Evolutionary conservation across 805 yeast genomes (phyloP), one percentile per base, ranked within the genome.

Genomic region (Debaryomyces maramus): DNA sequence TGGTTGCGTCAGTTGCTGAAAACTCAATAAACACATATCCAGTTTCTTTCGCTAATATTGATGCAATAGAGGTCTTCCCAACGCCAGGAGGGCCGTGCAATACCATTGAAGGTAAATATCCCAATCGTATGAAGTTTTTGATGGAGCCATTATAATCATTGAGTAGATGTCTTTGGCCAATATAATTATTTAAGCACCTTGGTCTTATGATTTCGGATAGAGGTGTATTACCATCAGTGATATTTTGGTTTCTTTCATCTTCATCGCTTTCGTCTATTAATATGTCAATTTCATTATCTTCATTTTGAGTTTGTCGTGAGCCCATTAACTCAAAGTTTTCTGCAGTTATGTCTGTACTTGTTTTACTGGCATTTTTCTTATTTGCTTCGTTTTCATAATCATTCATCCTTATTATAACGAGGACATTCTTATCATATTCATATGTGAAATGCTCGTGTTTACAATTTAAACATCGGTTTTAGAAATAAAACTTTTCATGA

Each of bases 61-160:
- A 50, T 0, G 95, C 93, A 19, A 93, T 57, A 0, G 97, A 84
- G 0, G 99, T 93, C 56, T 93, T 93, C 72, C 93, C 91, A 3
- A 88, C 90, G 0, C 99, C 99, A 2, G 97, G 95, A 0, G 96
- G 96, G 0, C 99, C 99, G 86, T 93, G 85, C 4, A 93, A 64
- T 2, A 93, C 80, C 80, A 93, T 73, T 0, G 97, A 88, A 1
- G 97, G 97, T 6, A 86, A 67, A 34, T 72, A 67, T n/a, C 83
- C 78, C 61, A 75, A 63, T 26, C 74, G 71, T 2, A 90, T 70
- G 44, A 85, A 85, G 32, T 81, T 81, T 19, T 80, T 65, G 2
- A 91, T 63, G 3, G 82, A 67, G 1, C 97, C 95, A 6, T 71
- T 67, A 1, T 65, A 61, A 0, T 86, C 84, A 31, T 55, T 45